Evolutionary conservation across 768 basidiomycete genomes (phyloP).

Genomic region (Lyophyllum semitale): DNA sequence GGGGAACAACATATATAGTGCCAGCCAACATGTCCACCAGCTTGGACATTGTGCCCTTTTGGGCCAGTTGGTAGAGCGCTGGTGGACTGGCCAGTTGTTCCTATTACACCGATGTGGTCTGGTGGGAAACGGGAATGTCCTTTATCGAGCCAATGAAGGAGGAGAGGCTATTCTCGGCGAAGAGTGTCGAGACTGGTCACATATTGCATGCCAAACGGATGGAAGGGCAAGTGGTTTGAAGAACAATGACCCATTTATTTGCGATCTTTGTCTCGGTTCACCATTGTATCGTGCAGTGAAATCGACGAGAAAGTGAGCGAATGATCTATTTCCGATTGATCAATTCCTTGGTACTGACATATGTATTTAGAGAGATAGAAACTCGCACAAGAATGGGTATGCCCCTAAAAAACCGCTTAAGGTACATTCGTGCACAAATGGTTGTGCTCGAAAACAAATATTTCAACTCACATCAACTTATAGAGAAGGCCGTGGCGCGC

Average conservation of each 20-base stretch:
- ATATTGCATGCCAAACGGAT: conserved; percentile 26
- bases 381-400: neutral
- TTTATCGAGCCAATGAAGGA: conserved; percentile 8
- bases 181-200: conserved; percentile 22
- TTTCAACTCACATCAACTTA: neutral
- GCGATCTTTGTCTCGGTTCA: conserved; percentile 15
- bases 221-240: conserved; percentile 21
- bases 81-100: no score
- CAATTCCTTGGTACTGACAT: neutral
- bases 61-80: no score
- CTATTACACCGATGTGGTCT: no score
- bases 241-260: conserved; percentile 10
- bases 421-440: neutral
- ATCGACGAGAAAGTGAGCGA: neutral
- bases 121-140: conserved; percentile 1
- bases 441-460: no score
- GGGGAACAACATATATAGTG: no score
- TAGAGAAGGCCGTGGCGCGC: conserved; percentile 21
- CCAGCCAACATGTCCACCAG: no score
- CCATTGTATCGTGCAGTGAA: neutral
- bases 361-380: neutral
- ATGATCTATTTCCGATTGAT: neutral
- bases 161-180: conserved; percentile 21
- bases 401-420: neutral
- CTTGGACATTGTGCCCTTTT: no score